These are phyloP conservation scores for Saccharomycopsis olivae DNA, from an alignment of 805 yeast genomes.

Conservation along the genomic window DNA sequence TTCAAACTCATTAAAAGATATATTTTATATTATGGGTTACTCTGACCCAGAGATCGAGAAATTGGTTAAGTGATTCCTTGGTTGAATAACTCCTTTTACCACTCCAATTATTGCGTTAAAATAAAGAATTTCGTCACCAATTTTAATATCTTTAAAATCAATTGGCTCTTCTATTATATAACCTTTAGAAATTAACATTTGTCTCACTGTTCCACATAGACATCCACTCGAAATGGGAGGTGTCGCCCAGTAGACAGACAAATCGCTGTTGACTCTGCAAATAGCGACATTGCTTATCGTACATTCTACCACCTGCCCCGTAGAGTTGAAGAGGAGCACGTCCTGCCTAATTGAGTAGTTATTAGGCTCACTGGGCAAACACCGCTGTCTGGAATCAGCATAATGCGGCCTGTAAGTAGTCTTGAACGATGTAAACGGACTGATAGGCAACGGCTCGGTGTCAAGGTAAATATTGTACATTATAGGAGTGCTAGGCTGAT, in stretches of 20 bases:
- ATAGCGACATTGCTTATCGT: constrained; percentile 76
- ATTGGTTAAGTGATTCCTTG: constrained; percentile 19
- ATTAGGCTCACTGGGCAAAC: constrained; percentile 22
- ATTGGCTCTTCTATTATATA: constrained; percentile 45
- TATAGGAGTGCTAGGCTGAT: constrained; percentile 11
- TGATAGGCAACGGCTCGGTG: constrained; percentile 36
- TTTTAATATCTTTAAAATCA: constrained; percentile 32
- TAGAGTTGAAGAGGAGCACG: constrained; percentile 53
- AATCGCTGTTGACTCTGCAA: constrained; percentile 24
- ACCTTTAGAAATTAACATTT: constrained; percentile 45
- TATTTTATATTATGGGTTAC: constrained; percentile 74
- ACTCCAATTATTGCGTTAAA: constrained; percentile 84
- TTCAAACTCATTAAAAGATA: constrained; percentile 59
- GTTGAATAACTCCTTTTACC: constrained; percentile 43
- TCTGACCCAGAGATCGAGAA: constrained; percentile 40
- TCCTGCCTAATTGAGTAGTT: constrained; percentile 38
- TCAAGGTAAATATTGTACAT: constrained; percentile 60
- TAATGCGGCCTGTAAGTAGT: constrained; percentile 67
- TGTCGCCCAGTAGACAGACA: constrained; percentile 52
- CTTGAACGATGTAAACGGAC: constrained; percentile 81
- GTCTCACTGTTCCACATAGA: constrained; percentile 73
- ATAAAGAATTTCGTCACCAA: constrained; percentile 63
- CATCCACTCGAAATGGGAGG: constrained; percentile 76
- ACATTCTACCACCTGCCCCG: constrained; percentile 61
- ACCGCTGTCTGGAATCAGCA: constrained; percentile 45